These are phyloP conservation scores for Jamesozyma piceae DNA, from an alignment of 805 yeast genomes.

Conservation along the genomic window DNA sequence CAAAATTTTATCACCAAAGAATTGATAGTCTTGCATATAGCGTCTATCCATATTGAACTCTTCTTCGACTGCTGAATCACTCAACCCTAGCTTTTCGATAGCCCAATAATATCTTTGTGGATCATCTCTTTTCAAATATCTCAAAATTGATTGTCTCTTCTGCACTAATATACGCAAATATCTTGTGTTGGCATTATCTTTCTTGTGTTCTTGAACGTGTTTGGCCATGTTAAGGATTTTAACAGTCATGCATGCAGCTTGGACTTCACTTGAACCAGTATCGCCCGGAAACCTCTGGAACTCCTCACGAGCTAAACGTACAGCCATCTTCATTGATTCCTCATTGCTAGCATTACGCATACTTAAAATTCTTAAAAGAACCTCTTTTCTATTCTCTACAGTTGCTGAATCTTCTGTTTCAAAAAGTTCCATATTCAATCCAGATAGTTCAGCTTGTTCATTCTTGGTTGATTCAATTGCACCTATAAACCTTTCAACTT, in stretches of 20 bases:
- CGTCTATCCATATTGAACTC: conserved; percentile 77
- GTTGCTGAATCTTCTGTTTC: conserved; percentile 27
- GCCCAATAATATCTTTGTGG: conserved; percentile 81
- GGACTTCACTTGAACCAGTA: conserved; percentile 92
- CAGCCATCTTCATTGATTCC: conserved; percentile 51
- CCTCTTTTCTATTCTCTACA: conserved; percentile 54
- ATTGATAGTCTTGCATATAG: conserved; percentile 68
- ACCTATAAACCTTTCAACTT: conserved; percentile 64
- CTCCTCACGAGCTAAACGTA: conserved; percentile 61
- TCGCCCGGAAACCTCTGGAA: conserved; percentile 81
- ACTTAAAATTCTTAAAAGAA: conserved; percentile 60
- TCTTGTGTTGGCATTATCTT: conserved; percentile 65
- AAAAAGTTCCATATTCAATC: conserved; percentile 17
- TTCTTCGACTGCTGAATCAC: conserved; percentile 64
- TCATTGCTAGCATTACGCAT: conserved; percentile 58
- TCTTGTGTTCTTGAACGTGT: conserved; percentile 59
- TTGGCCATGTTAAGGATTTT: conserved; percentile 67
- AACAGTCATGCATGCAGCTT: conserved; percentile 83
- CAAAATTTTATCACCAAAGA: conserved; percentile 61
- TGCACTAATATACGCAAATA: conserved; percentile 76
- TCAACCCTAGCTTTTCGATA: conserved; percentile 76
- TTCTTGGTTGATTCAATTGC: conserved; percentile 37
- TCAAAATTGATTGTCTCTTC: conserved; percentile 72
- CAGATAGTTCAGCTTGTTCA: conserved; percentile 19
- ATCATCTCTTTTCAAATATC: conserved; percentile 70